Base-by-base conservation (phyloP, 805 yeast genomes). In the Candida sanyiensis region DNA sequence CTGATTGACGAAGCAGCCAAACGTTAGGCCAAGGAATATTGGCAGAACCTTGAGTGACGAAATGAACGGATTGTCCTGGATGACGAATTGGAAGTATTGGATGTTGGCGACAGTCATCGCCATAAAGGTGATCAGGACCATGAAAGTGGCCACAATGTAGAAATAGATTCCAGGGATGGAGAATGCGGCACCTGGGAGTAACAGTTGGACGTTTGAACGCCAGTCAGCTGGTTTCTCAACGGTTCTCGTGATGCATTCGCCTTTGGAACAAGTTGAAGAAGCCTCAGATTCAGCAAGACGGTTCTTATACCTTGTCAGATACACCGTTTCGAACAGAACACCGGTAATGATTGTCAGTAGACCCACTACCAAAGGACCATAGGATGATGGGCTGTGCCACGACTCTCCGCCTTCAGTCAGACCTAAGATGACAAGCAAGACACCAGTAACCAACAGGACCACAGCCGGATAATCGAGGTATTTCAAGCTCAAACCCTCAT, bases 361-460 rank as follows among this genome's bases (percentile, higher is more conserved):
- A 1, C 74, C 75, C 36, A 70, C 40, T 2, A 63, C 52, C 1
- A 70, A 42, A 0, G 74, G 62, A 12, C 67, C 68, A 43, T 68
- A 69, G 1, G 67, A 64, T 13, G 54, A 49, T 1, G 74, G 66
- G 2, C 56, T 39, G 3, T 54, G 52, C 75, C 75, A 71, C 1
- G 52, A 50, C 6, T 58, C 60, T 18, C 73, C 74, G 17, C 70
- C 73, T 45, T 69, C 67, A 0, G 71, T 68, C 33, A 70, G 53
- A 0, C 73, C 77, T 8, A 65, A 56, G 20, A 69, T 67, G 3
- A 69, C 44, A 26, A 70, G 47, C 3, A 69, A 29, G 4, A 58
- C 45, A 0, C 70, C 72, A 13, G 48, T 35, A 16, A 70, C 61
- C 10, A 67, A 42, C 11, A 61, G 10, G 1, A 52, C 7, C 0